Base-by-base conservation (phyloP, 305 asterid genomes). In the Fraxinus nigra region DNA sequence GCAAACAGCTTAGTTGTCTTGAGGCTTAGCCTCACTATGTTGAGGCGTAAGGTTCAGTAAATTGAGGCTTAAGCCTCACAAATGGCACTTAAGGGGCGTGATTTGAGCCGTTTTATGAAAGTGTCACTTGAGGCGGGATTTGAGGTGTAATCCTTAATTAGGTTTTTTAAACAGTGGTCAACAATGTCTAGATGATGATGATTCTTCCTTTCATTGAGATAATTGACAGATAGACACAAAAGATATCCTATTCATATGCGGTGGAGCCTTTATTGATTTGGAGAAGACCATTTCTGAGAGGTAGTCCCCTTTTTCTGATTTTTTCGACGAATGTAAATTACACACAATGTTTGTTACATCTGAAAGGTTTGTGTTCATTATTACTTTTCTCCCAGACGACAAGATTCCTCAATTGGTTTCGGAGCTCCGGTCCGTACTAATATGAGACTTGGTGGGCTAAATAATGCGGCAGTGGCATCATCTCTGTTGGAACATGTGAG, bases 211-310 rank as follows among this genome's bases (percentile, higher is more conserved):
- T 79, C 70, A 22, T 83, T 84, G 75, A 72, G 34, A 61, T 78
- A 77, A 56, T 67, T 89, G 82, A 79, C 92, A 93, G 97, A 87
- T 93, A 30, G 91, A 92, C 82, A 91, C 96, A 43, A 94, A 91
- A 85, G 84, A 90, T 76, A 86, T 92, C 85, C 95, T 92, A 77
- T 93, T 93, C 75, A 93, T 91, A 61, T 93, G 98, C 67, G 97
- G 97, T 83, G 98, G 98, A 85, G 94, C 95, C 81, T 92, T 93
- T 85, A 84, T 90, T 88, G 98, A 85, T 82, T 85, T 91, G 88
- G 98, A 93, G 86, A 93, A 88, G 89, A 90, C 93, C 74, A 91
- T 93, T 85, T 93, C 94, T 33, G 98, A 92, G 87, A 91, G 98
- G 98, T 93, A 82, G 76, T 81, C 13, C 73, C 40, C 24, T 76